Conservation (phyloP, 352 stramenopile genomes). For the Phytophthora uliginosa region DNA sequence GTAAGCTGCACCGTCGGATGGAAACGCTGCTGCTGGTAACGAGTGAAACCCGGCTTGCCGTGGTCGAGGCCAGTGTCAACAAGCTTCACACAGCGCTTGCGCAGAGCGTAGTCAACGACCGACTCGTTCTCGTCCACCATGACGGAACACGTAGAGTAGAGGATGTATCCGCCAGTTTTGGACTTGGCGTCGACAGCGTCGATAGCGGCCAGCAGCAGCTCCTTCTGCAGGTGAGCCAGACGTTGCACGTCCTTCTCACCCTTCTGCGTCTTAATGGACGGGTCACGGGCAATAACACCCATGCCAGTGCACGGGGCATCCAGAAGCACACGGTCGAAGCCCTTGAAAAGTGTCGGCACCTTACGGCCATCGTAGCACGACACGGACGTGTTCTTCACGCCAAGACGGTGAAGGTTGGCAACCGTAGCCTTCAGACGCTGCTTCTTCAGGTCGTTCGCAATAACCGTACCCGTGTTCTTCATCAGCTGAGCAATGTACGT, state of each 20-base stretch:
- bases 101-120: slow-evolving; percentile 99
- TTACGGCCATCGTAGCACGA: slow-evolving; percentile 98
- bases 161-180: slow-evolving; percentile 97
- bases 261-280: slow-evolving; percentile 99
- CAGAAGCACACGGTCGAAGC: slow-evolving; percentile 99
- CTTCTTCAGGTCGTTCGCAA: slow-evolving; percentile 99
- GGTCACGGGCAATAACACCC: slow-evolving; percentile 99
- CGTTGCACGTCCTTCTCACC: slow-evolving; percentile 93
- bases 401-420: slow-evolving; percentile 99
- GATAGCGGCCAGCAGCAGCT: slow-evolving; percentile 99
- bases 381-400: slow-evolving; percentile 98
- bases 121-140: slow-evolving; percentile 96
- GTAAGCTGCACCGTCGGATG: slow-evolving; percentile 97
- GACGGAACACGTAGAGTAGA: slow-evolving; percentile 99
- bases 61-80: slow-evolving; percentile 98
- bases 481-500: slow-evolving; percentile 99
- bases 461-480: slow-evolving; percentile 98
- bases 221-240: slow-evolving; percentile 98
- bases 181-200: slow-evolving; percentile 98
- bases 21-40: slow-evolving; percentile 98
- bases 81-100: slow-evolving; percentile 99
- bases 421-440: slow-evolving; percentile 98
- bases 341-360: slow-evolving; percentile 94
- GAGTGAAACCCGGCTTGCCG: slow-evolving; percentile 94
- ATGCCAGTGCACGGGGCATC: slow-evolving; percentile 99